Evolutionary conservation across 371 early-diverging fungal species (phyloP).

Genomic region (Basidiobolus meristosporus): DNA sequence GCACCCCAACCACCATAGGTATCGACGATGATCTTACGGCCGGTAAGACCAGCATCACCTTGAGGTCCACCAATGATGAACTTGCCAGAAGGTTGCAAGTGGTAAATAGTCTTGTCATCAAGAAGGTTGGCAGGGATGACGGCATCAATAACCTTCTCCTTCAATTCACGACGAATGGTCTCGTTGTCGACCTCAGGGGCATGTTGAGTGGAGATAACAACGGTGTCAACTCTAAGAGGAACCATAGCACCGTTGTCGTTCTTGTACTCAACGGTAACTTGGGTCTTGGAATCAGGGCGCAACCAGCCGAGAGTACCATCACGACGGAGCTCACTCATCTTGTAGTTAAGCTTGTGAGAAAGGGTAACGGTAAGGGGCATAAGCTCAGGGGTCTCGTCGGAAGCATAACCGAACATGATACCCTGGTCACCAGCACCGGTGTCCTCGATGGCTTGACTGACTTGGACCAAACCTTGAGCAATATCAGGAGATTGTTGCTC

Average conservation of each 20-base stretch:
- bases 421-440: slow-evolving; percentile 99
- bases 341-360: slow-evolving; percentile 93
- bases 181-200: slow-evolving; percentile 71
- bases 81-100: slow-evolving; percentile 96
- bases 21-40: slow-evolving; percentile 99
- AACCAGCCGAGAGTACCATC: slow-evolving; percentile 81
- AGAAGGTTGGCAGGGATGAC: slow-evolving; percentile 89
- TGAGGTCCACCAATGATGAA: slow-evolving; percentile 99
- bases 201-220: slow-evolving; percentile 98
- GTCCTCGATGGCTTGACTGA: slow-evolving; percentile 78
- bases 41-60: slow-evolving; percentile 99
- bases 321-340: slow-evolving; percentile 88
- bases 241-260: slow-evolving; percentile 81
- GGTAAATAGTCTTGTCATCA: slow-evolving; percentile 81
- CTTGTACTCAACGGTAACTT: slow-evolving; percentile 98
- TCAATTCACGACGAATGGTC: slow-evolving; percentile 68
- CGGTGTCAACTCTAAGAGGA: slow-evolving; percentile 92
- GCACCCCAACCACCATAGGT: slow-evolving; percentile 95
- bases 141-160: slow-evolving; percentile 83
- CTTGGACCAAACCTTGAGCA: slow-evolving; percentile 85
- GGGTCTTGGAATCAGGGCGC: slow-evolving; percentile 98
- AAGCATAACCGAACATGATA: slow-evolving; percentile 94
- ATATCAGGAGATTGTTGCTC: slow-evolving; percentile 99
- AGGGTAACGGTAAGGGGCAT: slow-evolving; percentile 95
- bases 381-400: slow-evolving; percentile 98